phyloP scores from a whole-genome alignment of 768 basidiomycete species.

The Lactifluus piperatus region DNA sequence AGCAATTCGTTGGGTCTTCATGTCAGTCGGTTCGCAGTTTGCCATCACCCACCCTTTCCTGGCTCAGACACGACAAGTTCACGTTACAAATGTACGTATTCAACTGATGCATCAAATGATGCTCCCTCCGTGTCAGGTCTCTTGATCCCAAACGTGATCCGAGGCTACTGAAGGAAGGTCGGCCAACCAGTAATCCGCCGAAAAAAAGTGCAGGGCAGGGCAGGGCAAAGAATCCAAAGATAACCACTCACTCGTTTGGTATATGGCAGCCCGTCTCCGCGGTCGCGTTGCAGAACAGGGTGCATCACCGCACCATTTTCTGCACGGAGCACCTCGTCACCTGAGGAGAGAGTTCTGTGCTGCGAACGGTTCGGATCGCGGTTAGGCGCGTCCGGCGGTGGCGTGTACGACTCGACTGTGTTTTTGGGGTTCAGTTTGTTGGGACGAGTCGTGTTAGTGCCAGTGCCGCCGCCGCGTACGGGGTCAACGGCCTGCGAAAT shows the following conservation, averaged over 20 bases:
- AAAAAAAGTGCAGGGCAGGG: no score
- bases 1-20: background rate
- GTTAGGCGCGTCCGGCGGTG: background rate
- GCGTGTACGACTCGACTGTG: background rate
- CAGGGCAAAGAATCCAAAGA: background rate
- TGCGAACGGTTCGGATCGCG: conserved; percentile 2
- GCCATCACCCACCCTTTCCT: background rate
- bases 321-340: background rate
- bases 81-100: background rate
- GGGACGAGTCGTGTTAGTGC: background rate
- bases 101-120: background rate
- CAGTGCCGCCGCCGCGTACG: background rate
- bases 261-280: conserved; percentile 7
- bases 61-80: background rate
- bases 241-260: conserved; percentile 7
- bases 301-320: conserved; percentile 9
- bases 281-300: conserved; percentile 7
- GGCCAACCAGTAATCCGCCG: background rate
- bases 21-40: background rate
- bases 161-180: background rate
- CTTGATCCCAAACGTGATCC: background rate
- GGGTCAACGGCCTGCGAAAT: conserved; percentile 2
- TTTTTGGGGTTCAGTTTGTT: background rate
- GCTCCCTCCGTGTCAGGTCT: background rate
- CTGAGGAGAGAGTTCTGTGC: background rate